These are phyloP conservation scores for Aspergillus asperescens DNA, from an alignment of 495 filamentous ascomycete species.

Conservation along the genomic window DNA sequence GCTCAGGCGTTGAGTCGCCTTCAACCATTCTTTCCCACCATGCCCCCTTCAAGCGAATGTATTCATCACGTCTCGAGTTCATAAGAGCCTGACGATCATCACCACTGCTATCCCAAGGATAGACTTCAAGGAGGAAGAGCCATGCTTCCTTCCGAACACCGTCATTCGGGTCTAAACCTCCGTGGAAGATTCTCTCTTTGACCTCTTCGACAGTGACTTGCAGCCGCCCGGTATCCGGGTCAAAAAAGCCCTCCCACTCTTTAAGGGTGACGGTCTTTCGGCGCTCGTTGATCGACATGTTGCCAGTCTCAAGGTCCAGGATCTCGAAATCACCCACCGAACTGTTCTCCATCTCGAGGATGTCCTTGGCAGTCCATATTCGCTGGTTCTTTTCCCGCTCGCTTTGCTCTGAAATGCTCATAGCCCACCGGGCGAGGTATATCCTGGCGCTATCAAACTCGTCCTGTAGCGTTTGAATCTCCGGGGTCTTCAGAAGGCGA, in stretches of 20 bases:
- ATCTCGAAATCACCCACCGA: constrained; percentile 95
- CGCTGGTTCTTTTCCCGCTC: constrained; percentile 76
- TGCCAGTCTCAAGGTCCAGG: constrained; percentile 72
- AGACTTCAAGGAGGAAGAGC: constrained; percentile 87
- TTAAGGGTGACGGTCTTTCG: constrained; percentile 70
- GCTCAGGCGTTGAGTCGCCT: constrained; percentile 64
- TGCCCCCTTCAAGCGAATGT: constrained; percentile 83
- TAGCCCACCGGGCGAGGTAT: constrained; percentile 94
- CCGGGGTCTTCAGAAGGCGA: constrained; percentile 80
- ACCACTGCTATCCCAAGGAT: constrained; percentile 78
- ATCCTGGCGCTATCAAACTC: constrained; percentile 95
- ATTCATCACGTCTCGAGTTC: constrained; percentile 86
- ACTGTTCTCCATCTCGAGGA: constrained; percentile 88
- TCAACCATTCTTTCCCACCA: constrained; percentile 97
- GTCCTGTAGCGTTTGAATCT: constrained; percentile 90
- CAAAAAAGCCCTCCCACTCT: constrained; percentile 88
- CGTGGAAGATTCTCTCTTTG: constrained; percentile 94
- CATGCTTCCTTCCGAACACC: constrained; percentile 94
- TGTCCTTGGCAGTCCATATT: constrained; percentile 90
- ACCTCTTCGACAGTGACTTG: constrained; percentile 81
- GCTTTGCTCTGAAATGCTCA: constrained; percentile 96
- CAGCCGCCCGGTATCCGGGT: constrained; percentile 63
- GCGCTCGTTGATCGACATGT: constrained; percentile 61
- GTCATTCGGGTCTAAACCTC: constrained; percentile 81
- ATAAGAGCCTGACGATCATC: constrained; percentile 76